These are phyloP conservation scores for Magnaporthales sp. DNA, from an alignment of 2,329 filamentous ascomycete species.

Conservation along the genomic window DNA sequence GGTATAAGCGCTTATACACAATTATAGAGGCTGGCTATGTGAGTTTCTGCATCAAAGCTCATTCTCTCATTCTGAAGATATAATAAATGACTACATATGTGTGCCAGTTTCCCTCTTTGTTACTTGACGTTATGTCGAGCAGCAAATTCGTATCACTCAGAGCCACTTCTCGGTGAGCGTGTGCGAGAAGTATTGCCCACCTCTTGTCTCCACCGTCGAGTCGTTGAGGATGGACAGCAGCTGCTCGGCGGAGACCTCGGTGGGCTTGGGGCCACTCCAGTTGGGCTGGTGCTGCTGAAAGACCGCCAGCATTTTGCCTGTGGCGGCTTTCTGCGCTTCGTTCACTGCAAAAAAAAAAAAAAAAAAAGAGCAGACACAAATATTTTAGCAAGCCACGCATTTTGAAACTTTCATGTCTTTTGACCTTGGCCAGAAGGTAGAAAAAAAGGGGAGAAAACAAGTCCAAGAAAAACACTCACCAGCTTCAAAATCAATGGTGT, in stretches of 20 bases:
- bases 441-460: neutral
- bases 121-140: too few relatives aligned
- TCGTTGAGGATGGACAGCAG: conserved; percentile 25
- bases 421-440: too few relatives aligned
- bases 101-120: too few relatives aligned
- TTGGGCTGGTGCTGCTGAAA: conserved; percentile 29
- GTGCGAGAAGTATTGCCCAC: conserved; percentile 45
- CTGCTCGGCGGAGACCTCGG: conserved; percentile 24
- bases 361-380: neutral
- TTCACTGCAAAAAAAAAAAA: conserved; percentile 13
- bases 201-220: conserved; percentile 34
- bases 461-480: conserved; percentile 14
- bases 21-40: too few relatives aligned
- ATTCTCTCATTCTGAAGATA: too few relatives aligned
- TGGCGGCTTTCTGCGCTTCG: conserved; percentile 15
- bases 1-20: too few relatives aligned
- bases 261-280: conserved; percentile 24
- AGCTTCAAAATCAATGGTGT: conserved; percentile 23
- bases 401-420: too few relatives aligned
- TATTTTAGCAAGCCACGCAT: too few relatives aligned
- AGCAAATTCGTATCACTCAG: too few relatives aligned
- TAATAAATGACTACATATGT: too few relatives aligned
- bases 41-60: too few relatives aligned
- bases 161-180: conserved; percentile 44
- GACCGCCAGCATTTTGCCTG: conserved; percentile 17